Evolutionary conservation across 148 eudicot genomes (phyloP), one percentile per base, ranked within the genome.

Genomic region (Agrostemma githago): DNA sequence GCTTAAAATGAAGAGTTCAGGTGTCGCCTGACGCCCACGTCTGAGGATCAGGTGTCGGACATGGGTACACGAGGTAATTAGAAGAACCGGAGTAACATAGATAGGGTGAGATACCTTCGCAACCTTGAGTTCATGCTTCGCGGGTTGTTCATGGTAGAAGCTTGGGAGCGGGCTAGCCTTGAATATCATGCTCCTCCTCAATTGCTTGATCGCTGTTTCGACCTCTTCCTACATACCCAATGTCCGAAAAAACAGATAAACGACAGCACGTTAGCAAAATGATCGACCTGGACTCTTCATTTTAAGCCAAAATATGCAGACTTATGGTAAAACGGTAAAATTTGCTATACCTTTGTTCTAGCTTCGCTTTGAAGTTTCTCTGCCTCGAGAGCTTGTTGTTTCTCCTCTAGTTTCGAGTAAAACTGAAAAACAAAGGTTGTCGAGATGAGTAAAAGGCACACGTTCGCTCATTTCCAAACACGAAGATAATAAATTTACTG

Each of bases 361-460:
- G 84, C 92, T 80, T 93, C 96, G 68, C 84, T 82, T 76, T 90
- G 84, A 76, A 71, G 85, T 81, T 89, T 93, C 81, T 87, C 90
- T 37, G 93, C 93, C 82, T 93, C 98, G 79, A 93, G 71, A 46
- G 98, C 96, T 79, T 84, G 93, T 63, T 90, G 93, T 74, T 90
- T 90, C 85, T 92, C 98, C 84, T 90, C 96, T 76, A 92, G 76
- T 84, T 88, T 90, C 17, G 87, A 78, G 80, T 85, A 87, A 65
- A 77, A 93, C 96, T 92, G 68, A 60, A 80, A 70, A 53, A 51
- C 26, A 61, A 70, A 51, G 11, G 15, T 78, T 66, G 34, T 26
- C 72, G n/a, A 53, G 62, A 20, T 39, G 21, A 37, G 8, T 44
- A 44, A 5, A 40, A 21, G 77, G 74, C 73, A 48, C 39, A 16